Evolutionary conservation across 768 basidiomycete species (phyloP), one percentile per base, ranked within the genome.

Genomic region (Lactarius evosmus): DNA sequence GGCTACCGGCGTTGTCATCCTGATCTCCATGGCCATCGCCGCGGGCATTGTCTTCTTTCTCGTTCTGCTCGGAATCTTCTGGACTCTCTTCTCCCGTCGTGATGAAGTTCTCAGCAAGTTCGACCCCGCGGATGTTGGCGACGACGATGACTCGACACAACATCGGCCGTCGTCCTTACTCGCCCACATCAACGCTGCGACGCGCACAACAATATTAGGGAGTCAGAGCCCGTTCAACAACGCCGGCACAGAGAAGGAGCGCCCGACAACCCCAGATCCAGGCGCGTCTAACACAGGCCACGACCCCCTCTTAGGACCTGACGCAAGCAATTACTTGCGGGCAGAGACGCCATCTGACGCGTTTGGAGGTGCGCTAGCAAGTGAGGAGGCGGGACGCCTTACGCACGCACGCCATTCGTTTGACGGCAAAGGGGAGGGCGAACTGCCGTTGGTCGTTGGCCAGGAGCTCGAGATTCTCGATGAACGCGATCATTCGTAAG

Each of bases 21-120:
- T 99, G 50, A 95, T 99, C 69, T 95, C 95, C 2, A 97, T 99
- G 67, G 97, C 97, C 29, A 97, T 98, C 68, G 88, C 92, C 11
- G 94, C 95, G 17, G 97, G 96, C 19, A 85, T 98, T 25, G 89
- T 95, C 40, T 95, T 95, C 82, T 78, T 95, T 0, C 79, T 95
- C 34, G 88, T 89, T 17, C 78, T 96, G 46, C 78, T 94, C 60
- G 93, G 93, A 56, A 89, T 96, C 59, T 76, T 96, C 40, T 92
- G 93, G 91, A 88, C 93, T 2, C 80, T 95, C n/a, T 85, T 93
- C 74, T 86, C 89, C 25, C 82, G 91, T 59, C 82, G 86, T 59
- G 93, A 93, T 41, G 89, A 93, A 71, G 86, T 84, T 70, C 67
- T 83, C 11, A 76, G 77, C 68, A 88, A 88, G 70, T 81, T 83